These are phyloP conservation scores for Erodium moschatum DNA, from an alignment of 441 rosid species.

Conservation along the genomic window DNA sequence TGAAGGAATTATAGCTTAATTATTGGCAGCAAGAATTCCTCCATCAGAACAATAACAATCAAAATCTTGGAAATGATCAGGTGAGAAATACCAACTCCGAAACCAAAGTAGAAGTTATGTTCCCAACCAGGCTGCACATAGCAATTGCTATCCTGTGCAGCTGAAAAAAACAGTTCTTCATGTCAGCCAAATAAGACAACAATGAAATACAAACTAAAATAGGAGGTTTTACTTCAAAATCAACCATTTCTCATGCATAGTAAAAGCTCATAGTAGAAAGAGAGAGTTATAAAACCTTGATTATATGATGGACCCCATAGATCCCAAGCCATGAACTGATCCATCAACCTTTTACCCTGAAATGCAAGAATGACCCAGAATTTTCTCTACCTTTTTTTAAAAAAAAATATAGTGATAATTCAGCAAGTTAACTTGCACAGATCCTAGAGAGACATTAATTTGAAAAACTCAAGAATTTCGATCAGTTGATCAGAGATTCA, in stretches of 20 bases:
- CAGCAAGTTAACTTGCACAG: not conserved
- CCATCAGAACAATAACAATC: conserved; percentile 6
- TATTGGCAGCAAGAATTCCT: conserved; percentile 1
- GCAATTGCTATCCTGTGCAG: conserved; percentile 30
- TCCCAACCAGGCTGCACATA: conserved; percentile 28
- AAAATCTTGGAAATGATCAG: not conserved
- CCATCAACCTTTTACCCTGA: conserved; percentile 13
- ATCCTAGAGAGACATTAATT: conserved; percentile 5
- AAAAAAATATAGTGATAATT: not conserved
- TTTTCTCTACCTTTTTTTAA: too few relatives aligned
- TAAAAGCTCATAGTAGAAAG: not conserved
- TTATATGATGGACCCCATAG: conserved; percentile 48
- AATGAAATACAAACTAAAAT: not conserved
- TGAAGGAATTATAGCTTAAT: not conserved
- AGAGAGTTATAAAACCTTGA: conserved; percentile 22
- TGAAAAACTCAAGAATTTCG: not conserved
- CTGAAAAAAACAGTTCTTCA: conserved; percentile 16
- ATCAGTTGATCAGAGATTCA: not conserved
- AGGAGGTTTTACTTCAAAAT: not conserved
- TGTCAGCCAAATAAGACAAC: conserved; percentile 10
- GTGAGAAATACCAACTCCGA: conserved; percentile 38
- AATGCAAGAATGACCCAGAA: not conserved
- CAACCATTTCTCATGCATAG: conserved; percentile 12
- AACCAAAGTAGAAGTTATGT: conserved; percentile 37
- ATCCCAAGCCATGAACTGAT: conserved; percentile 38